phyloP scores from a whole-genome alignment of 495 filamentous ascomycete genomes.

The Schizothecium vesticola region DNA sequence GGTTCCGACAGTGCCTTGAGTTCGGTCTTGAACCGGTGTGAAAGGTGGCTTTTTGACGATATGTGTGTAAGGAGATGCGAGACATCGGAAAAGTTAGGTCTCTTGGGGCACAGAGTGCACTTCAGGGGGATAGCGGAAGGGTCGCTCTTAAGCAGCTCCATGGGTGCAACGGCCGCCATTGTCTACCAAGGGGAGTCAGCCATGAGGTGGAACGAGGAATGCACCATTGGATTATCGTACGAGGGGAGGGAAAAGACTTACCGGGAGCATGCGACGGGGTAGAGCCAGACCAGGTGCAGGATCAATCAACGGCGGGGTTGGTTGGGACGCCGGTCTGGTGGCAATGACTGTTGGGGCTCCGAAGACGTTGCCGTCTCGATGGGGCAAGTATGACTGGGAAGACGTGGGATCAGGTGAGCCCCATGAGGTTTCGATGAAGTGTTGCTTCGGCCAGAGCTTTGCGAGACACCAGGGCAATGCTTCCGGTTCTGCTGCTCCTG shows the following conservation, averaged over 20 bases:
- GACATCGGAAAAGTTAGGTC: slow-evolving; percentile 74
- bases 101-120: slow-evolving; percentile 75
- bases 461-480: neutral
- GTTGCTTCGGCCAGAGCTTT: neutral
- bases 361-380: neutral
- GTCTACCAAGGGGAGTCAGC: slow-evolving; percentile 24
- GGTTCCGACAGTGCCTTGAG: slow-evolving; percentile 57
- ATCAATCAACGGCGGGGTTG: slow-evolving; percentile 11
- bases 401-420: slow-evolving; percentile 2
- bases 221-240: slow-evolving; percentile 4
- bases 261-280: neutral
- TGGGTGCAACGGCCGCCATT: slow-evolving; percentile 33
- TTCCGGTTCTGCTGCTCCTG: neutral
- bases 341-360: neutral
- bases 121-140: slow-evolving; percentile 50
- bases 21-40: slow-evolving; percentile 65
- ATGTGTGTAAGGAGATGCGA: slow-evolving; percentile 88
- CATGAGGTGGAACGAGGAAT: slow-evolving; percentile 1
- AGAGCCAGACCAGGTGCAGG: slow-evolving; percentile 12
- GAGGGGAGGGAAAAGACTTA: slow-evolving; percentile 18
- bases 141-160: slow-evolving; percentile 21
- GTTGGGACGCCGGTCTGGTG: neutral
- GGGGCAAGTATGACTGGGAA: slow-evolving; percentile 11
- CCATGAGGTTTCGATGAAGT: neutral
- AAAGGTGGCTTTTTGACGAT: slow-evolving; percentile 76